Percentiles rank a stretch among this genome's conserved stretches.
These are phyloP conservation scores for Akanthomyces dipterigenus DNA, from an alignment of 2,329 filamentous ascomycete genomes.

Conservation along the genomic window DNA sequence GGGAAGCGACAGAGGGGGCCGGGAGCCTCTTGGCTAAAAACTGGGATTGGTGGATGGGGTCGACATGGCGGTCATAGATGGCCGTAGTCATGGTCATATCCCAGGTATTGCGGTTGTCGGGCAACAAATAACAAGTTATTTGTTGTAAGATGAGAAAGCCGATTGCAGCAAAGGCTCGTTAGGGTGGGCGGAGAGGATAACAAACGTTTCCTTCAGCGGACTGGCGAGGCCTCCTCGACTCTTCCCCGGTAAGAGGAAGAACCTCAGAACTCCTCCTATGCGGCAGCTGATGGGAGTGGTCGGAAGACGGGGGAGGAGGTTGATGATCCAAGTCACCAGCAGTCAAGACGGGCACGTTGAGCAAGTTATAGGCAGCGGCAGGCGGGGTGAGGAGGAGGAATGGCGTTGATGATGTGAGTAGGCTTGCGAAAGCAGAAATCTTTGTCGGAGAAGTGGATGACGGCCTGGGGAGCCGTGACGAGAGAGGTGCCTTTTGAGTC, in stretches of 20 bases:
- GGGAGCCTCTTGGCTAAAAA: slow-evolving; percentile 39
- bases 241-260: slow-evolving; percentile 99
- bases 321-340: slow-evolving; percentile 42
- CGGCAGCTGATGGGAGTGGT: slow-evolving; percentile 83
- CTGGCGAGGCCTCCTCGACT: slow-evolving; percentile 98
- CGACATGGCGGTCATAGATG: slow-evolving; percentile 47
- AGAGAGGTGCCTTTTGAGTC: slow-evolving; percentile 52
- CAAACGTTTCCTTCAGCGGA: slow-evolving; percentile 83
- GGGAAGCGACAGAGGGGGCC: slow-evolving; percentile 30
- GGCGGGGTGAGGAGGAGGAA: slow-evolving; percentile 46
- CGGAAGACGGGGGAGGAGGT: slow-evolving; percentile 45
- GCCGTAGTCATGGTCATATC: slow-evolving; percentile 62
- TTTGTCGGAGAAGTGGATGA: slow-evolving; percentile 57
- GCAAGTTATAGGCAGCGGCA: slow-evolving; percentile 41
- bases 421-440: slow-evolving; percentile 61
- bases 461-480: slow-evolving; percentile 59
- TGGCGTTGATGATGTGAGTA: slow-evolving; percentile 60
- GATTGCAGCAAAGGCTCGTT: slow-evolving; percentile 45
- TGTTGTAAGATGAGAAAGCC: slow-evolving; percentile 18
- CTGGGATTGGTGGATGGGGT: slow-evolving; percentile 43
- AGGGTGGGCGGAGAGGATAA: slow-evolving; percentile 94
- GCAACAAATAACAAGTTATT: neutral
- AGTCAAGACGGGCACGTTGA: slow-evolving; percentile 42
- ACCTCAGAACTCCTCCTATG: slow-evolving; percentile 97
- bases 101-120: slow-evolving; percentile 25